Base-by-base conservation (phyloP, 306 rosid species). In the Gillenia trifoliata region DNA sequence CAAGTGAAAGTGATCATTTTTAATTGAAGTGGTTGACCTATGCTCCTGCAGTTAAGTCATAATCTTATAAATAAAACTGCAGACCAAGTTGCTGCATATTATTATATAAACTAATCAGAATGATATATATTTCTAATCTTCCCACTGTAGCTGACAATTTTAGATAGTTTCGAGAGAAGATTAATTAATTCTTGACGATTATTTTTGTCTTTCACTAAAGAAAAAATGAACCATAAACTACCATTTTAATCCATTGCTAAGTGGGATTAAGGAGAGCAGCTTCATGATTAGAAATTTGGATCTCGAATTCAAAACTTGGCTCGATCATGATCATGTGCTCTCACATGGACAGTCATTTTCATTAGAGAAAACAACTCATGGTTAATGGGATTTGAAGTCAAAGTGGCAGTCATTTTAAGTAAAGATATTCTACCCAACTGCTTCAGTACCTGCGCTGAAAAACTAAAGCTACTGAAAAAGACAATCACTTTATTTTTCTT, bases 271-370 rank as follows among this genome's bases (percentile, higher is more conserved):
- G 20, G 52, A 45, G 52, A 45, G 52, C 52, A 15, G 52, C 52
- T 15, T 45, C 52, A 45, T 15, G 52, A 4, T 4, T 45, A 55
- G 20, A 19, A 76, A 71, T 84, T 76, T 85, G 84, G 59, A 72
- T 82, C 80, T 68, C 67, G 31, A 78, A 75, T 71, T 23, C 64
- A 66, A 55, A 78, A 16, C 30, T 30, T 11, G 25, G 0, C 12
- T 16, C 23, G 19, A 60, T 65, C 36, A 59, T 23, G 7, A 17
- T 75, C 92, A 85, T 82, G 88, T 86, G 90, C 76, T 20, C 56
- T 77, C 89, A 88, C 93, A 83, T 86, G 90, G 71, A 66, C 74
- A 25, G 19, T 59, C 75, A 43, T 78, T 68, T 73, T 75, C 64
- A 66, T 71, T 75, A 68, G 73, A 80, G 62, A 73, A 49, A 76